These are phyloP conservation scores for Penicillium crystallinum DNA, from an alignment of 495 filamentous ascomycete genomes.

Conservation along the genomic window DNA sequence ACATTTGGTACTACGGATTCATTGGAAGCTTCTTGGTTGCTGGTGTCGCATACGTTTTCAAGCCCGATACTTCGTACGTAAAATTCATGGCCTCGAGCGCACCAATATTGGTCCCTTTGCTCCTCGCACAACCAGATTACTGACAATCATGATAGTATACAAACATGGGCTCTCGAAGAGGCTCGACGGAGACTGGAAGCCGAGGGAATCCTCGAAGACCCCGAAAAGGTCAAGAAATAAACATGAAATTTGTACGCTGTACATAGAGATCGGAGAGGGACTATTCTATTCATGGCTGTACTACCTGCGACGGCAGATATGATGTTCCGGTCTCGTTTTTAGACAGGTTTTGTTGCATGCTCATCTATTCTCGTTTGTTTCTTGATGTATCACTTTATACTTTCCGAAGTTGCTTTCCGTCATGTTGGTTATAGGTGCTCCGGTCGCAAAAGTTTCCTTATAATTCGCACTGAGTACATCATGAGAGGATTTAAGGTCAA, in stretches of 20 bases:
- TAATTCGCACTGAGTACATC: constrained; percentile 2
- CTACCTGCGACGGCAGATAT: constrained; percentile 30
- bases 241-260: constrained; percentile 39
- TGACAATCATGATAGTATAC: constrained; percentile 63
- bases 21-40: constrained; percentile 73
- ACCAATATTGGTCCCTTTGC: neutral
- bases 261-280: constrained; percentile 40
- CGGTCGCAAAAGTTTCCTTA: constrained; percentile 7
- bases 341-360: constrained; percentile 40
- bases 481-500: neutral
- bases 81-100: neutral
- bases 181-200: constrained; percentile 86
- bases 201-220: constrained; percentile 88
- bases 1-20: constrained; percentile 80
- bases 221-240: constrained; percentile 45
- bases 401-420: constrained; percentile 23
- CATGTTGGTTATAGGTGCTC: constrained; percentile 24
- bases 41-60: constrained; percentile 84
- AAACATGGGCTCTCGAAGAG: constrained; percentile 98
- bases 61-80: constrained; percentile 97
- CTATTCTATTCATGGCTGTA: constrained; percentile 30
- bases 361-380: constrained; percentile 29
- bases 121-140: constrained; percentile 4
- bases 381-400: constrained; percentile 36
- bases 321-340: constrained; percentile 34